Evolutionary conservation across 805 yeast genomes (phyloP), one percentile per base, ranked within the genome.

Genomic region (Lachancea lanzarotensis): DNA sequence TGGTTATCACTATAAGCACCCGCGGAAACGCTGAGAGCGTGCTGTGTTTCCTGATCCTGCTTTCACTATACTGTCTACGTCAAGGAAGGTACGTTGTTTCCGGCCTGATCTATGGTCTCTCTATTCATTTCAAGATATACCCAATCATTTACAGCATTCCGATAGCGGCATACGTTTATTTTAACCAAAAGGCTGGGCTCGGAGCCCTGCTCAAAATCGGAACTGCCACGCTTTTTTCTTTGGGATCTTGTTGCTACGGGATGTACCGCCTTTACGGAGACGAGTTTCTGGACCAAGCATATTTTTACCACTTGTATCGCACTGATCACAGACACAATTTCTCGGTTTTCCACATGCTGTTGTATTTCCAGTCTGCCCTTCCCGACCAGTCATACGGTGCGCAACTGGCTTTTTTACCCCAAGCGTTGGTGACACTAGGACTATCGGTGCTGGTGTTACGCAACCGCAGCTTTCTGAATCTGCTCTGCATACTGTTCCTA

Each of bases 261-360:
- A 87, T 91, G 95, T 87, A 78, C 65, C 20, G 48, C 4, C 50
- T 74, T 2, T 90, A 89, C 57, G 96, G 96, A 1, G 59, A 67
- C 38, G 91, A 86, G 51, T 91, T 82, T 59, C 48, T 93, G 11
- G 69, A 78, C 35, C 85, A 91, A 54, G 75, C 96, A 0, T 89
- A 86, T 59, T 58, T 88, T 3, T 90, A 91, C 60, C 98, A 91
- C 63, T 67, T 91, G 35, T 71, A 77, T 8, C 71, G 98, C 48
- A 65, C 87, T 3, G 98, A 93, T 62, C 98, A 93, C 63, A 77
- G 98, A 39, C 98, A 93, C 66, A 93, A 93, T 65, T 93, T 93
- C 60, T 86, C 96, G 3, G 70, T 90, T 2, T 93, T 90, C 75
- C 85, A 90, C 61, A 68, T 87, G 11, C 68, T 82, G 18, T 68